These are phyloP conservation scores for Fonsecaea pugnacius DNA, from an alignment of 2,329 filamentous ascomycete genomes.

Conservation along the genomic window DNA sequence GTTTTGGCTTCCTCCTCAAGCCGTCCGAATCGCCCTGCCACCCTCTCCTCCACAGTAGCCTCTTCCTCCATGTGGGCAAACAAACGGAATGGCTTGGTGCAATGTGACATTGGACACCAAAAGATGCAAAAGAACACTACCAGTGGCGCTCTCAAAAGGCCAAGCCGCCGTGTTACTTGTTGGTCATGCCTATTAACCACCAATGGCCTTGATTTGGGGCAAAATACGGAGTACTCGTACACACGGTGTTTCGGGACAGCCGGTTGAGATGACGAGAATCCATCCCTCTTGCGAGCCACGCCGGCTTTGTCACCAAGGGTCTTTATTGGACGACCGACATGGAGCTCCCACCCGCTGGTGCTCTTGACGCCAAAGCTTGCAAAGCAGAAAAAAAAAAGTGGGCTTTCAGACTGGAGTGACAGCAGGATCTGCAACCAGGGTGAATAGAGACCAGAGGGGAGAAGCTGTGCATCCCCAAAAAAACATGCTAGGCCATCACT, in stretches of 20 bases:
- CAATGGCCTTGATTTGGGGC: neutral
- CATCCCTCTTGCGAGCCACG: neutral
- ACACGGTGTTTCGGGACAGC: slow-evolving; percentile 21
- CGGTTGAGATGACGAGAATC: slow-evolving; percentile 19
- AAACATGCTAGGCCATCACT: slow-evolving; percentile 6
- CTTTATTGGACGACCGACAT: neutral
- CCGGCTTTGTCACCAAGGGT: slow-evolving; percentile 3
- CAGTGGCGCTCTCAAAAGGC: neutral
- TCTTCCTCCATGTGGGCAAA: neutral
- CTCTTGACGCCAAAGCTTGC: neutral
- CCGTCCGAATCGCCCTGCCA: neutral
- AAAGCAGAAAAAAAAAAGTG: slow-evolving; percentile 4
- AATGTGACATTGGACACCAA: neutral
- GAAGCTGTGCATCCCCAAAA: slow-evolving; percentile 6
- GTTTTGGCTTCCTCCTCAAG: neutral
- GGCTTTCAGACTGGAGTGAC: slow-evolving; percentile 7
- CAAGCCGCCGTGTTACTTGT: slow-evolving; percentile 5
- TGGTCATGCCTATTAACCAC: neutral
- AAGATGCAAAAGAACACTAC: slow-evolving; percentile 1
- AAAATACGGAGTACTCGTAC: slow-evolving; percentile 11
- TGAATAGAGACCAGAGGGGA: slow-evolving; percentile 11
- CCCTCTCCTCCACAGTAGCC: neutral
- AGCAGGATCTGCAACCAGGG: slow-evolving; percentile 26
- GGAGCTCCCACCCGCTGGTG: neutral
- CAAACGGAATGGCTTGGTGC: neutral